phyloP scores from a whole-genome alignment of 2,329 filamentous ascomycete species.

The Aspergillus proliferans region DNA sequence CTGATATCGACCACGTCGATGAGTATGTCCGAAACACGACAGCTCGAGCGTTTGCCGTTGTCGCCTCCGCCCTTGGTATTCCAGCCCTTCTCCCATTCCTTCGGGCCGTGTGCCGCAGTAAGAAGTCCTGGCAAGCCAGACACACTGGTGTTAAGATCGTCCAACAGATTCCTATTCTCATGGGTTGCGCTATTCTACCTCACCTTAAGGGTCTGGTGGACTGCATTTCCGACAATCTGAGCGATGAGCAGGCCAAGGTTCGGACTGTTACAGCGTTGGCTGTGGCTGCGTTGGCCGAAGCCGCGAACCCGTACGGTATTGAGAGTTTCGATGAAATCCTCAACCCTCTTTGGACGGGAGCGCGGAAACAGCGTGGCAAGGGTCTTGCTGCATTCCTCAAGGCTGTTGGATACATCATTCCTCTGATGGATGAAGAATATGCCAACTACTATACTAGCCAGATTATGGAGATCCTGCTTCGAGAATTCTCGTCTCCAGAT shows the following conservation, averaged over 20 bases:
- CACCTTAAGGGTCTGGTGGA: slow-evolving; percentile 95
- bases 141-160: slow-evolving; percentile 99
- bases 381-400: slow-evolving; percentile 93
- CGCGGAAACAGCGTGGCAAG: slow-evolving; percentile 92
- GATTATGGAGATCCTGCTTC: slow-evolving; percentile 96
- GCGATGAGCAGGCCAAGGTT: slow-evolving; percentile 97
- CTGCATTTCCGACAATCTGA: slow-evolving; percentile 90
- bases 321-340: slow-evolving; percentile 98
- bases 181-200: slow-evolving; percentile 94
- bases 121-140: slow-evolving; percentile 97
- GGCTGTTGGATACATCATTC: slow-evolving; percentile 96
- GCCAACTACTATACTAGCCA: slow-evolving; percentile 98
- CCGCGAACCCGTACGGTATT: slow-evolving; percentile 96
- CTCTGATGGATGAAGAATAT: slow-evolving; percentile 98
- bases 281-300: slow-evolving; percentile 90
- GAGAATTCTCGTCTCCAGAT: slow-evolving; percentile 93
- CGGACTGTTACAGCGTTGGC: slow-evolving; percentile 92
- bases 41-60: slow-evolving; percentile 91
- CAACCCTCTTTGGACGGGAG: slow-evolving; percentile 94
- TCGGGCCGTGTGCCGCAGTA: slow-evolving; percentile 90
- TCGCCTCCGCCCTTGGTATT: slow-evolving; percentile 92
- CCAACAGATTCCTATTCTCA: slow-evolving; percentile 95
- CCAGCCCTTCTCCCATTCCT: slow-evolving; percentile 92
- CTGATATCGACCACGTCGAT: slow-evolving; percentile 96
- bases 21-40: slow-evolving; percentile 99